Percentiles rank a stretch among this genome's conserved stretches.
Conservation (phyloP, 768 basidiomycete species). For the Tricholoma sp. region DNA sequence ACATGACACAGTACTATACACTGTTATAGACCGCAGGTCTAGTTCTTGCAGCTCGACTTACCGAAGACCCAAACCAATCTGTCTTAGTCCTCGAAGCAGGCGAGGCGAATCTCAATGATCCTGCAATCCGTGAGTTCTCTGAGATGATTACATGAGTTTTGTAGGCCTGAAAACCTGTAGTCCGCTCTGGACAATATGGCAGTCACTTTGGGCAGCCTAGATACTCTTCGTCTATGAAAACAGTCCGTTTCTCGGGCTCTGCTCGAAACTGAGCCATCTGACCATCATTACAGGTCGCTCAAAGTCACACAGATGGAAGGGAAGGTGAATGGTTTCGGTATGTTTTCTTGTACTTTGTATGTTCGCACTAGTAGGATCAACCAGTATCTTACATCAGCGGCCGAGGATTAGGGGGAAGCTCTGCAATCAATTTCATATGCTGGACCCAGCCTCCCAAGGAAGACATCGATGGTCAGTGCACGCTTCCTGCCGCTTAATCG, state of each 20-base stretch:
- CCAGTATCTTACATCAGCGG: neutral
- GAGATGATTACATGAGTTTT: too few relatives aligned
- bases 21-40: slow-evolving; percentile 9
- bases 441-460: slow-evolving; percentile 22
- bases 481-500: neutral
- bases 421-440: slow-evolving; percentile 34
- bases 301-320: neutral
- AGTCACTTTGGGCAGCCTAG: neutral
- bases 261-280: neutral
- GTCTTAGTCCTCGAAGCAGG: slow-evolving; percentile 10
- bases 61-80: slow-evolving; percentile 7
- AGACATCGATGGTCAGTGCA: slow-evolving; percentile 21
- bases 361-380: neutral
- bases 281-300: neutral
- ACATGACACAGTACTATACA: neutral
- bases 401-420: slow-evolving; percentile 31
- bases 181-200: neutral
- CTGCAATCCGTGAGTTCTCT: too few relatives aligned
- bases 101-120: neutral
- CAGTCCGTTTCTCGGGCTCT: neutral
- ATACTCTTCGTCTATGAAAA: neutral
- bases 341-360: neutral
- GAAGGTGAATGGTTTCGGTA: neutral
- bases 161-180: neutral
- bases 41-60: slow-evolving; percentile 11